These are phyloP conservation scores for Botrytis cinerea DNA, from an alignment of 2,329 filamentous ascomycete species.

Conservation along the genomic window DNA sequence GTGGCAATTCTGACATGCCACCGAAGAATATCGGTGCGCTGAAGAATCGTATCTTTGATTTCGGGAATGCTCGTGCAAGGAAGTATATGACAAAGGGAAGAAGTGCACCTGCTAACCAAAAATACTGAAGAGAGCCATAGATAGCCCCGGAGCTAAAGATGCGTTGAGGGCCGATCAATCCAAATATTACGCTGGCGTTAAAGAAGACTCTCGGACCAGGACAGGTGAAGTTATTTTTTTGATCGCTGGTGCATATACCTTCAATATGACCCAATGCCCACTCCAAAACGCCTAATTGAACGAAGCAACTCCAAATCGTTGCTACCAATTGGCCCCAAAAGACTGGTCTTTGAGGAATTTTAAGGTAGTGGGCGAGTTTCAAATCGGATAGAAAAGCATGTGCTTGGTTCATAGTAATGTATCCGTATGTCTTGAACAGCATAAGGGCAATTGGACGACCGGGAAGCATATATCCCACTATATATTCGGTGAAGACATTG, in stretches of 20 bases:
- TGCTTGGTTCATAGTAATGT: slow-evolving; percentile 27
- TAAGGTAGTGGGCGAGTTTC: slow-evolving; percentile 57
- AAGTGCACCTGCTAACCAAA: slow-evolving; percentile 67
- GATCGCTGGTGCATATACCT: slow-evolving; percentile 57
- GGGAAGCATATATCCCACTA: slow-evolving; percentile 72
- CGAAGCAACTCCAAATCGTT: slow-evolving; percentile 65
- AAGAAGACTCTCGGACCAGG: slow-evolving; percentile 49
- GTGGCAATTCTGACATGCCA: slow-evolving; percentile 48
- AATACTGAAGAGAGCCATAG: slow-evolving; percentile 67
- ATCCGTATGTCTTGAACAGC: slow-evolving; percentile 59
- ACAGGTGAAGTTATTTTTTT: slow-evolving; percentile 51
- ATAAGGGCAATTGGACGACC: slow-evolving; percentile 72
- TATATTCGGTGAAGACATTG: slow-evolving; percentile 73
- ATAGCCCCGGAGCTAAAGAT: slow-evolving; percentile 48
- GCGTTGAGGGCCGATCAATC: slow-evolving; percentile 67
- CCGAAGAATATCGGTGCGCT: slow-evolving; percentile 26
- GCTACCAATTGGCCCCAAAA: slow-evolving; percentile 67
- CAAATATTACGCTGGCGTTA: slow-evolving; percentile 75
- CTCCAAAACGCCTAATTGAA: slow-evolving; percentile 66
- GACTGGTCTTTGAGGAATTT: slow-evolving; percentile 63
- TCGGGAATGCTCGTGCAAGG: slow-evolving; percentile 57
- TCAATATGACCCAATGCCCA: slow-evolving; percentile 62
- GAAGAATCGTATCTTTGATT: slow-evolving; percentile 54
- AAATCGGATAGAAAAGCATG: slow-evolving; percentile 40
- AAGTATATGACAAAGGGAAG: slow-evolving; percentile 62